Conservation (phyloP, 441 rosid genomes). For the Erodium moschatum region DNA sequence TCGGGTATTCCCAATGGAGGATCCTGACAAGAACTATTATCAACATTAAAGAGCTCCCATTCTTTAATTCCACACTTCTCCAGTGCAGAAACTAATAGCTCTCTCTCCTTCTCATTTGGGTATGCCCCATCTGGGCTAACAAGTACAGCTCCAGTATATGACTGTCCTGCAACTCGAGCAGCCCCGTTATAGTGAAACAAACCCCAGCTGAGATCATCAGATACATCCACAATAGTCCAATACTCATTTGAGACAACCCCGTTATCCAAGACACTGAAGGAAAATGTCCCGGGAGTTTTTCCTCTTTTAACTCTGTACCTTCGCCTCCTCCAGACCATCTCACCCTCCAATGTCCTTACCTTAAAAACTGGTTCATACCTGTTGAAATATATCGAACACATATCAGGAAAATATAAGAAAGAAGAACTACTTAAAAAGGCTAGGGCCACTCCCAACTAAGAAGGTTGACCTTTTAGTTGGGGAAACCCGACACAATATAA, state of each 20-base stretch:
- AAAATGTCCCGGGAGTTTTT: constrained; percentile 55
- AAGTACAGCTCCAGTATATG: constrained; percentile 80
- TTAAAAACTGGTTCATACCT: constrained; percentile 73
- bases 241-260: constrained; percentile 85
- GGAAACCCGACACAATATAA: too few species aligned
- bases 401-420: too few species aligned
- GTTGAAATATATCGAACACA: too few species aligned
- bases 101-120: constrained; percentile 41
- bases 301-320: constrained; percentile 72
- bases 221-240: constrained; percentile 74
- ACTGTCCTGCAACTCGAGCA: constrained; percentile 81
- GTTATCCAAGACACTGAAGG: constrained; percentile 74
- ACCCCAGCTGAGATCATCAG: constrained; percentile 83
- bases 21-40: constrained; percentile 57
- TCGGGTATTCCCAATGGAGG: constrained; percentile 72
- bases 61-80: constrained; percentile 72
- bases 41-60: constrained; percentile 76
- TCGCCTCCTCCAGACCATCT: constrained; percentile 73
- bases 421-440: too few species aligned
- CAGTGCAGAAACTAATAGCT: constrained; percentile 41
- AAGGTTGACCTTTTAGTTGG: too few species aligned
- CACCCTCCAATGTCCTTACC: constrained; percentile 62
- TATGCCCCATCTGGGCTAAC: constrained; percentile 68
- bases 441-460: too few species aligned
- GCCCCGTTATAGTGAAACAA: constrained; percentile 79